These are phyloP conservation scores for Silene conica DNA, from an alignment of 148 eudicot species.

Conservation along the genomic window DNA sequence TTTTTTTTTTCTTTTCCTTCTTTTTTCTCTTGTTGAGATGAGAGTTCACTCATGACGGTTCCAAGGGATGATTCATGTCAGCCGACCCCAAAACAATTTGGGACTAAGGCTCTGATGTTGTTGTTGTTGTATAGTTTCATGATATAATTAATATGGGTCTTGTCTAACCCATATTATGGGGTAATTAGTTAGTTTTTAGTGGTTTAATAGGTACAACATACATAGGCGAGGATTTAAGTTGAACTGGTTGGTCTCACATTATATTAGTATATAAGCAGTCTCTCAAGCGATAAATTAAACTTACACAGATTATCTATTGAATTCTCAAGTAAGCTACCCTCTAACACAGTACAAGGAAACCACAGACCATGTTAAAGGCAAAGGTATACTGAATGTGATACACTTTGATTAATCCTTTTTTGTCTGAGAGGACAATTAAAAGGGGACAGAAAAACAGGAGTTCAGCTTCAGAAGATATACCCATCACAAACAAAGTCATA, in stretches of 20 bases:
- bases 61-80: too few species aligned
- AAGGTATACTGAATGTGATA: neutral
- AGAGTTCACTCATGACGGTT: too few species aligned
- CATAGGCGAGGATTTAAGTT: neutral
- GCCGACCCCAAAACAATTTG: too few species aligned
- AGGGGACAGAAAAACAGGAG: neutral
- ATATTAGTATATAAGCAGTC: neutral
- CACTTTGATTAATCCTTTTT: neutral
- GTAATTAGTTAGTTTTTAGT: neutral
- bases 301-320: constrained; percentile 2
- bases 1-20: too few species aligned
- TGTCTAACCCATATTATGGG: too few species aligned
- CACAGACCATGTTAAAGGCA: neutral
- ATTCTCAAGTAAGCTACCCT: neutral
- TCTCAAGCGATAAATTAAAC: neutral
- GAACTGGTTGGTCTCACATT: neutral
- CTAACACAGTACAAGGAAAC: neutral
- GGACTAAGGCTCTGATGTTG: too few species aligned
- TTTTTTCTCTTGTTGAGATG: too few species aligned
- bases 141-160: neutral
- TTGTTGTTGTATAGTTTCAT: too few species aligned
- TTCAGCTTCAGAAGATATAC: neutral
- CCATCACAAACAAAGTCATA: neutral
- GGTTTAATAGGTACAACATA: neutral
- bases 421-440: neutral